Conservation (phyloP, 345 rosid species). For the Raphanus raphanistrum region DNA sequence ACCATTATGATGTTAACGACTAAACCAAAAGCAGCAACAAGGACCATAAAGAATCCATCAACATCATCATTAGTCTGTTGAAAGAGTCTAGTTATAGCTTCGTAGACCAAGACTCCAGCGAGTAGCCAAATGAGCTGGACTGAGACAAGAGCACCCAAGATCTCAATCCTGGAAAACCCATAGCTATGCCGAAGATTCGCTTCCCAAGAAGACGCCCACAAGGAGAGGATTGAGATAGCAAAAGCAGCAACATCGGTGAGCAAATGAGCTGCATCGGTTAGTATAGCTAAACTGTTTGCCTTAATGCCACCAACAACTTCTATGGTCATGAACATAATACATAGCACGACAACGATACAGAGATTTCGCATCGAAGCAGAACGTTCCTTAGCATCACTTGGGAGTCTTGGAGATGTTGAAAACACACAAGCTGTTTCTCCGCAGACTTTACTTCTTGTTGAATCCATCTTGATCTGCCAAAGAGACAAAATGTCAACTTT, state of each 20-base stretch:
- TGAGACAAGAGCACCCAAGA: conserved; percentile 69
- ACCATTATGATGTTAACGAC: conserved; percentile 44
- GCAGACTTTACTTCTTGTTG: conserved; percentile 46
- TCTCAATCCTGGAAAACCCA: conserved; percentile 64
- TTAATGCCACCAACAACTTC: conserved; percentile 66
- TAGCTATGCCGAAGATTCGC: conserved; percentile 59
- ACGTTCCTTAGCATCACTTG: conserved; percentile 58
- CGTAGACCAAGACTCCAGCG: conserved; percentile 66
- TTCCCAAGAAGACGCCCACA: conserved; percentile 75
- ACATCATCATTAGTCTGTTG: conserved; percentile 44
- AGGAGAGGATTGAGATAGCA: conserved; percentile 61
- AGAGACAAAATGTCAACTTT: not conserved
- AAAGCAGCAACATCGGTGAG: conserved; percentile 70
- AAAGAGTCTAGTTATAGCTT: conserved; percentile 59
- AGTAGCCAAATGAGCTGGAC: conserved; percentile 70
- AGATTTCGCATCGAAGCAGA: conserved; percentile 59
- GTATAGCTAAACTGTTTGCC: conserved; percentile 68
- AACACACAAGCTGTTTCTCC: conserved; percentile 63
- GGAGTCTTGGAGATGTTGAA: conserved; percentile 36
- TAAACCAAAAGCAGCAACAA: conserved; percentile 61
- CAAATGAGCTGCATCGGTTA: conserved; percentile 70
- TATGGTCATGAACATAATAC: conserved; percentile 57
- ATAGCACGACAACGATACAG: conserved; percentile 46
- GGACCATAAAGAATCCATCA: conserved; percentile 60
- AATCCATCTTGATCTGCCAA: conserved; percentile 46